A percentile compares a stretch with the other conserved stretches of the same genome.
Conservation (phyloP, 352 stramenopile genomes). For the Phytophthora hibernalis region DNA sequence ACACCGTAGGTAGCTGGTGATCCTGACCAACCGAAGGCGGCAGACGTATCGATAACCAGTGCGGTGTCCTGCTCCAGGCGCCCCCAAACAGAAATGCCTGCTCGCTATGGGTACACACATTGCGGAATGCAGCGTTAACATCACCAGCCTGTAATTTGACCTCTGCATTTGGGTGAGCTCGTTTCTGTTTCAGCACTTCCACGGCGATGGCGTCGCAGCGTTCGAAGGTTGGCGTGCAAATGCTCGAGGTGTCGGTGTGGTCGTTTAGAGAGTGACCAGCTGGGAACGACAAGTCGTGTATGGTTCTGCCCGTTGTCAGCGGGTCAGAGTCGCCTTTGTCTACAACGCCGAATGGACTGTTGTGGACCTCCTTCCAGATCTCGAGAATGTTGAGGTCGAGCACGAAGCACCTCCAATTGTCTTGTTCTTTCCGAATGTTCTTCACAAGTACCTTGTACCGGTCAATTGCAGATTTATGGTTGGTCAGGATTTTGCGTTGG, state of each 20-base stretch:
- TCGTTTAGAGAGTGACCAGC: constrained; percentile 18
- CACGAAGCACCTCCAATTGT: constrained; percentile 10
- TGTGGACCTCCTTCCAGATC: constrained; percentile 13
- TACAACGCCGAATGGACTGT: constrained; percentile 33
- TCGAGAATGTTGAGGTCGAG: constrained; percentile 10
- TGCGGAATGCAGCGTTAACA: constrained; percentile 15
- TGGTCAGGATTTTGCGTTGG: background rate
- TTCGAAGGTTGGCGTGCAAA: constrained; percentile 8
- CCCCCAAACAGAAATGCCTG: constrained; percentile 11
- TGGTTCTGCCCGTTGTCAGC: background rate
- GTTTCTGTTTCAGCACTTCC: too few species aligned
- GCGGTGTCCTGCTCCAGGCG: background rate
- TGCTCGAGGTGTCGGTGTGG: background rate
- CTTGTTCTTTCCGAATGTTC: constrained; percentile 24
- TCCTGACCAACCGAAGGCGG: constrained; percentile 21
- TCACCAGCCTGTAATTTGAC: constrained; percentile 6
- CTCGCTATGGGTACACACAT: constrained; percentile 7
- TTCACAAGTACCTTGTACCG: constrained; percentile 13
- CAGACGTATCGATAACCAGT: constrained; percentile 27
- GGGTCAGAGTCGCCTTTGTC: constrained; percentile 19
- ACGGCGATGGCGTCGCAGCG: constrained; percentile 5
- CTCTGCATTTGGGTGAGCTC: background rate
- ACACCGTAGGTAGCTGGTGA: constrained; percentile 20
- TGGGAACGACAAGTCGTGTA: constrained; percentile 30
- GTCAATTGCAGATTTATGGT: constrained; percentile 13